Evolutionary conservation across 208 protist species (phyloP).

Genomic region (Wallacemonas sp.): DNA sequence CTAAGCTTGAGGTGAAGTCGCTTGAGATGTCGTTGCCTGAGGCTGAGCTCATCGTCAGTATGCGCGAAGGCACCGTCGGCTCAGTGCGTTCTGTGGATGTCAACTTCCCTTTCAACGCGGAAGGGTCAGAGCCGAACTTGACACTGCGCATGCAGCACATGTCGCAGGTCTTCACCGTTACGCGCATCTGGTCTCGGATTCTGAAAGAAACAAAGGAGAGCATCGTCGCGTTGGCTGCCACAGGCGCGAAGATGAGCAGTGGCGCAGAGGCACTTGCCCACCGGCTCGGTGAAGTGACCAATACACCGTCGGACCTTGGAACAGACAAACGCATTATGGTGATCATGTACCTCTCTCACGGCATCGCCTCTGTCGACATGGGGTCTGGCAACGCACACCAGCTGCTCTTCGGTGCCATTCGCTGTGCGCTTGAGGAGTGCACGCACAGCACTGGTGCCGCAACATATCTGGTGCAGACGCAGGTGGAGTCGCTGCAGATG

Average conservation of each 20-base stretch:
- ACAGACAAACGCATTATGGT: constrained; percentile 26
- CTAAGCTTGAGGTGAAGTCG: constrained; percentile 86
- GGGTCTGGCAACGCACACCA: constrained; percentile 76
- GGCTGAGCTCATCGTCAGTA: constrained; percentile 43
- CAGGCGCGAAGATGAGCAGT: constrained; percentile 5
- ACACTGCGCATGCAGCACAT: constrained; percentile 68
- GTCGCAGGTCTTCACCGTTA: constrained; percentile 67
- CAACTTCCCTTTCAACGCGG: constrained; percentile 53
- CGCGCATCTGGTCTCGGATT: constrained; percentile 58
- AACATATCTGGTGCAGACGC: constrained; percentile 31
- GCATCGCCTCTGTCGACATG: constrained; percentile 60
- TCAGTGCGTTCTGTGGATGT: constrained; percentile 34
- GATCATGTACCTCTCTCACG: constrained; percentile 42
- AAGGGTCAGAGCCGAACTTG: constrained; percentile 60
- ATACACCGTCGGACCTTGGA: not conserved
- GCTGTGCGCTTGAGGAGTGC: constrained; percentile 32
- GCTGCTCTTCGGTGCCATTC: constrained; percentile 40
- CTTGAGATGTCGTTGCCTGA: constrained; percentile 74
- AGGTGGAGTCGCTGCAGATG: constrained; percentile 40
- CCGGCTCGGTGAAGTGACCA: not conserved
- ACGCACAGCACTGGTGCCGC: constrained; percentile 17
- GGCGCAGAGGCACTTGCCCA: not conserved
- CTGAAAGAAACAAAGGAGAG: constrained; percentile 16
- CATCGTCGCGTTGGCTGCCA: not conserved
- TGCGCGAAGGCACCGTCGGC: constrained; percentile 25